Base-by-base conservation (phyloP, 805 yeast genomes). In the Schwanniomyces sp. region DNA sequence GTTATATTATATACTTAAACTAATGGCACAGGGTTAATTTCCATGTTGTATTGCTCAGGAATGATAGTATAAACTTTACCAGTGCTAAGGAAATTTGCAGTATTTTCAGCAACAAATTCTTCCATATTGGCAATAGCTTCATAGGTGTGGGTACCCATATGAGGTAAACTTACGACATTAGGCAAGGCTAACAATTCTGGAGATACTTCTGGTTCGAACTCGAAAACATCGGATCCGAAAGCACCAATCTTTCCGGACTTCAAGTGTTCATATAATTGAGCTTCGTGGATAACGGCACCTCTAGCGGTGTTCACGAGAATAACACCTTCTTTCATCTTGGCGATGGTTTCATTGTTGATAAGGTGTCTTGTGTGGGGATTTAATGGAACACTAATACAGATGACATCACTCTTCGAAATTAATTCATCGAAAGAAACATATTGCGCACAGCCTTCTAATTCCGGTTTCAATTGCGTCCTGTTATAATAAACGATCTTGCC, bases 41-140 rank as follows among this genome's bases (percentile, higher is more conserved):
- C 64, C 27, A 60, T 67, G 10, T 62, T 56, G 43, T 65, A 58
- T 62, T 82, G 79, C 62, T 94, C 99, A 1, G 97, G 95, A n/a
- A 92, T 96, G 38, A 88, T 67, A 0, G 88, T 72, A 49, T 78
- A 64, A 7, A 92, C 88, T 62, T 81, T 83, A 7, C 96, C 96
- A 0, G 84, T 77, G 11, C 69, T 64, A 32, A 89, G 58, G 41
- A 70, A 84, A n/a, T 73, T 64, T 38, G 71, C 68, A 7, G 88
- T 81, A 64, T 92, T 94, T 28, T 77, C 76, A 25, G 88, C 82
- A 28, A 85, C 89, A 63, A 81, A 81, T 55, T 80, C 82, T 69
- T 91, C 97, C 96, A 94, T 88, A 56, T 79, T 78, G 55, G 74
- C 69, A 59, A 86, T 80, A 3, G 96, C 86, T 67, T 90, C 95